A percentile compares a stretch with the other conserved stretches of the same genome.
Conservation (phyloP, 371 early-diverging fungal genomes). For the Umbelopsis sp. region DNA sequence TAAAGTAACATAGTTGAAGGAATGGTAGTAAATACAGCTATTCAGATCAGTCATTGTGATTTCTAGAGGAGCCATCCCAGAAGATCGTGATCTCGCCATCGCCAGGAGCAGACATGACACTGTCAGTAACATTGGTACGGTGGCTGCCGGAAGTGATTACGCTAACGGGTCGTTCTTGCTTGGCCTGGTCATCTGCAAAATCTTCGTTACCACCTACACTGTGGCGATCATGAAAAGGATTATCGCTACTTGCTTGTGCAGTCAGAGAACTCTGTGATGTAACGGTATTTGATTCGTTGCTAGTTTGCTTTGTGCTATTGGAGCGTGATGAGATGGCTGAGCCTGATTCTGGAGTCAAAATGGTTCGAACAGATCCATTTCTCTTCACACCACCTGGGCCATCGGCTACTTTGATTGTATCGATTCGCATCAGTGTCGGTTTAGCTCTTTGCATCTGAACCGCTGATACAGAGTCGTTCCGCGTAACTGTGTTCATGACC, state of each 20-base stretch:
- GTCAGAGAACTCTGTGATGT: constrained; percentile 7
- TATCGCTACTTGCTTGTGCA: constrained; percentile 18
- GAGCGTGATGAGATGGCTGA: background rate
- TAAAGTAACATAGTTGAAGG: background rate
- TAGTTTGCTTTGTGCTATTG: background rate
- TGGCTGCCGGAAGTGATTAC: constrained; percentile 12
- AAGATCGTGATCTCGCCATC: constrained; percentile 58
- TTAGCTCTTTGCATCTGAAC: constrained; percentile 46
- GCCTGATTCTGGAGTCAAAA: constrained; percentile 23
- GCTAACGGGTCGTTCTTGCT: constrained; percentile 10
- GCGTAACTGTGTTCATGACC: background rate
- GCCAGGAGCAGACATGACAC: constrained; percentile 41
- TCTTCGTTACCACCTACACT: constrained; percentile 21
- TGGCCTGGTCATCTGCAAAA: background rate
- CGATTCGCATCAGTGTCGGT: constrained; percentile 52
- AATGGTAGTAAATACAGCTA: background rate
- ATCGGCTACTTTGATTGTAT: constrained; percentile 36
- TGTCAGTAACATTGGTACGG: constrained; percentile 31
- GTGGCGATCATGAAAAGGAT: constrained; percentile 47
- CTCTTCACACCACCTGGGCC: constrained; percentile 28
- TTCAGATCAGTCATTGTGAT: background rate
- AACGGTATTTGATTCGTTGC: background rate
- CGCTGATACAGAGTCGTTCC: constrained; percentile 22
- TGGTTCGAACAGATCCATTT: constrained; percentile 36
- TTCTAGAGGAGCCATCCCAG: constrained; percentile 35